Percentiles rank a stretch among this genome's conserved stretches.
phyloP scores from a whole-genome alignment of 1,284 basidiomycete genomes.

The Taiwanofungus camphoratus region DNA sequence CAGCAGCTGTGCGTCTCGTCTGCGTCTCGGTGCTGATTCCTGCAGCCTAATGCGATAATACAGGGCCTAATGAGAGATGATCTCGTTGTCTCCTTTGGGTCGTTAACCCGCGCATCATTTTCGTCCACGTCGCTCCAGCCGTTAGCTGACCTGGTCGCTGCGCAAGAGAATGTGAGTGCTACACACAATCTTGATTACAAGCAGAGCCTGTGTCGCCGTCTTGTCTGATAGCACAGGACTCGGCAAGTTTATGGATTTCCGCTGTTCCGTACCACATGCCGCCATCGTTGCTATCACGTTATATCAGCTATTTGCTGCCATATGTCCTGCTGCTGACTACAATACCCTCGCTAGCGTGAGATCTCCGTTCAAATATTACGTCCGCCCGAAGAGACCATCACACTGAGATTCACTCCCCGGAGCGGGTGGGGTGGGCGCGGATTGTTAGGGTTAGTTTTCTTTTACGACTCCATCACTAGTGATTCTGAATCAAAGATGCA shows the following conservation, averaged over 20 bases:
- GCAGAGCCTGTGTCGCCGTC: no score
- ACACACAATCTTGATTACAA: no score
- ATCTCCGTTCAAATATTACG: slow-evolving; percentile 41
- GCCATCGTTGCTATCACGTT: no score
- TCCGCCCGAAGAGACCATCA: slow-evolving; percentile 26
- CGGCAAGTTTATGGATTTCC: no score
- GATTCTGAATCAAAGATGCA: slow-evolving; percentile 23
- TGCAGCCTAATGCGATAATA: slow-evolving; percentile 6
- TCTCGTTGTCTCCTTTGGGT: slow-evolving; percentile 69
- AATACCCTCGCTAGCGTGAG: slow-evolving; percentile 34
- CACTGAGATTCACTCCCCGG: slow-evolving; percentile 47
- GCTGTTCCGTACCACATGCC: no score
- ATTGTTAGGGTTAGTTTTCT: slow-evolving; percentile 61
- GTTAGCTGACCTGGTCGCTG: slow-evolving; percentile 63
- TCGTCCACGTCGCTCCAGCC: slow-evolving; percentile 53
- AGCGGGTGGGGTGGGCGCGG: slow-evolving; percentile 76
- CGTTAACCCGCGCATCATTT: slow-evolving; percentile 50
- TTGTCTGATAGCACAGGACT: no score
- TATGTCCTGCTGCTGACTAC: not conserved
- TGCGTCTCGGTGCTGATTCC: not conserved
- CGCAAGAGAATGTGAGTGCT: slow-evolving; percentile 66
- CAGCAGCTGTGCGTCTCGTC: slow-evolving; percentile 58
- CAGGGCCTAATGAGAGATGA: slow-evolving; percentile 72
- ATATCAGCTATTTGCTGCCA: no score
- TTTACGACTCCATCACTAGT: not conserved